Evolutionary conservation across 371 early-diverging fungal genomes (phyloP).

Genomic region (Phascolomyces articulosus): DNA sequence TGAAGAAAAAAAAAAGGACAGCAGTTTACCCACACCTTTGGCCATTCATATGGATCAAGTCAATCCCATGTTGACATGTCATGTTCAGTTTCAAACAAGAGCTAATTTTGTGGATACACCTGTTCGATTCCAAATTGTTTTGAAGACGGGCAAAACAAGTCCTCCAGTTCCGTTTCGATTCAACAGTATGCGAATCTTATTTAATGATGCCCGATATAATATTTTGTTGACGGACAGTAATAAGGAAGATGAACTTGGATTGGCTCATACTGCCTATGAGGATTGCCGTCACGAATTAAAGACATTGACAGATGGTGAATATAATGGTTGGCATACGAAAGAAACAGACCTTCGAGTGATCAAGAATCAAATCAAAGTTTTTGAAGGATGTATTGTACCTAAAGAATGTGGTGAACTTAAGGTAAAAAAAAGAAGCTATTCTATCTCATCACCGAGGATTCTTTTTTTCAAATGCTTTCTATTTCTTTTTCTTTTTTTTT

Average conservation of each 20-base stretch:
- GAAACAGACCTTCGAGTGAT: conserved; percentile 48
- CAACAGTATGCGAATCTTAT: conserved; percentile 51
- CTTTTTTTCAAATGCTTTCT: too few relatives aligned
- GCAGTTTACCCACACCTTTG: conserved; percentile 31
- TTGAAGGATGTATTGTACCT: conserved; percentile 68
- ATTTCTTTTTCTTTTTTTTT: too few relatives aligned
- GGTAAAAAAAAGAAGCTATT: conserved; percentile 16
- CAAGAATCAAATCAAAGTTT: conserved; percentile 59
- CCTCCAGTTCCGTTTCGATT: conserved; percentile 51
- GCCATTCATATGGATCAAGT: conserved; percentile 73
- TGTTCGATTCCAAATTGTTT: conserved; percentile 35
- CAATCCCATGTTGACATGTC: conserved; percentile 60
- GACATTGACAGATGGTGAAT: conserved; percentile 29
- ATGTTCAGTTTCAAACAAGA: conserved; percentile 49
- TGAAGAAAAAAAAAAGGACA: neutral
- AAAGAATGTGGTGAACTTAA: conserved; percentile 63
- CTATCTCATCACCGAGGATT: too few relatives aligned
- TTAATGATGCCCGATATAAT: conserved; percentile 57
- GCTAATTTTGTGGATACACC: conserved; percentile 38
- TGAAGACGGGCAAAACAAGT: conserved; percentile 32
- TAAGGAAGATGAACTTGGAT: conserved; percentile 11
- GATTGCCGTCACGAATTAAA: conserved; percentile 23
- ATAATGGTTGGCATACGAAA: conserved; percentile 28
- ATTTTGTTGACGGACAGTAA: conserved; percentile 25
- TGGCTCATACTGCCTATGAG: conserved; percentile 14